Conservation (phyloP, 305 asterid genomes). For the Coffea humblotiana region DNA sequence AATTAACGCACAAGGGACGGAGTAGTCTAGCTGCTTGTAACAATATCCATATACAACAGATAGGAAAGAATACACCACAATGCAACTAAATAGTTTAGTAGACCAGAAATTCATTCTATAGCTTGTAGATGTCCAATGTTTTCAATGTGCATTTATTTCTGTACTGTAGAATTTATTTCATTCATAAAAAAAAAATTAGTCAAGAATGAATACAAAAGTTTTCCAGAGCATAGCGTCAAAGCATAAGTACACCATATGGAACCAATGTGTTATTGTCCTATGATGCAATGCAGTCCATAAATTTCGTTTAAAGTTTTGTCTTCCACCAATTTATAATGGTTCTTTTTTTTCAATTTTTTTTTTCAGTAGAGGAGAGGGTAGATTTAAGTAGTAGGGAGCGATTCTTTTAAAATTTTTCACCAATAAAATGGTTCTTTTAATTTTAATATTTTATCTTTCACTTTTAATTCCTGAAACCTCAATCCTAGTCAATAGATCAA, state of each 20-base stretch:
- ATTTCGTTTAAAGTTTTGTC: neutral
- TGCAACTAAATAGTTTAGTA: neutral
- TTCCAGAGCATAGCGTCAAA: neutral
- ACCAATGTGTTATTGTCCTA: neutral
- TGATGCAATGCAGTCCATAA: neutral
- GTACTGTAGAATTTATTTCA: neutral
- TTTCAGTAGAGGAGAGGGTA: no score
- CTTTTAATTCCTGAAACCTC: no score
- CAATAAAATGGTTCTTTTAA: no score
- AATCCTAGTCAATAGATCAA: no score
- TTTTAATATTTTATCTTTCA: no score
- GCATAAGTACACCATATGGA: neutral
- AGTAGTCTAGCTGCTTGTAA: constrained; percentile 25
- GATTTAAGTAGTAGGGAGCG: no score
- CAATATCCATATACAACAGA: constrained; percentile 15
- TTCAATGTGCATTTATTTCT: no score
- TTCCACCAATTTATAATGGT: neutral
- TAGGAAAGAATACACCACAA: constrained; percentile 11
- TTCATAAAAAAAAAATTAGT: neutral
- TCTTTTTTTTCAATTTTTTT: no score
- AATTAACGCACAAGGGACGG: constrained; percentile 31
- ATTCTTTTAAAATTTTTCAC: no score
- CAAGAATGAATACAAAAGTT: neutral
- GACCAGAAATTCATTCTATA: neutral
- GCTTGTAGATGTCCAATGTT: neutral